Percentiles rank a stretch among this genome's conserved stretches.
Evolutionary conservation across 192 early-diverging fungal species (phyloP).

Genomic region (Backusella liffmaniae): DNA sequence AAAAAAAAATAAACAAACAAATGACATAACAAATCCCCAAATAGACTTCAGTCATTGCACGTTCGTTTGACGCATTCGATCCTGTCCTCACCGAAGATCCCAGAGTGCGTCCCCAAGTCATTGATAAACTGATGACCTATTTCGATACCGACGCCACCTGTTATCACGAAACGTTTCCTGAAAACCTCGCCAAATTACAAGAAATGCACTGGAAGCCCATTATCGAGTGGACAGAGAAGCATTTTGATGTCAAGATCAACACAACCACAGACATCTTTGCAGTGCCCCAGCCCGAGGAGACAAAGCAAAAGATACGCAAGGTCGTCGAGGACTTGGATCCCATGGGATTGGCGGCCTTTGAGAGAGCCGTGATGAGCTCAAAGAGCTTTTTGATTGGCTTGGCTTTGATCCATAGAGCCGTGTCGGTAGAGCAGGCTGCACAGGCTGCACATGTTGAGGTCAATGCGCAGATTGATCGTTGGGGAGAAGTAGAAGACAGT

Average conservation of each 20-base stretch:
- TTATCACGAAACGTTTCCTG: conserved; percentile 80
- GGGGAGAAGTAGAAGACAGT: conserved; percentile 91
- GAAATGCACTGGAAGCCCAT: conserved; percentile 77
- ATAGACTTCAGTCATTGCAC: conserved; percentile 85
- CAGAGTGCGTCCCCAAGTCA: conserved; percentile 56
- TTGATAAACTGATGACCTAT: conserved; percentile 77
- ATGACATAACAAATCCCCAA: not conserved
- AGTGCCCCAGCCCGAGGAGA: conserved; percentile 62
- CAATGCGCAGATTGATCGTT: conserved; percentile 80
- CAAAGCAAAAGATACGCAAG: conserved; percentile 53
- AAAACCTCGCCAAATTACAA: conserved; percentile 79
- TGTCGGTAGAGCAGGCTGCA: conserved; percentile 76
- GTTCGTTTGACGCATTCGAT: conserved; percentile 76
- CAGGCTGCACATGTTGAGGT: conserved; percentile 83
- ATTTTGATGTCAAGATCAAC: conserved; percentile 67
- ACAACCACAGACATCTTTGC: conserved; percentile 72
- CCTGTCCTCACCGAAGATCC: conserved; percentile 40
- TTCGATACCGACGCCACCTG: conserved; percentile 89
- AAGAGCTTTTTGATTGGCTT: conserved; percentile 92
- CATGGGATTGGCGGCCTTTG: conserved; percentile 85
- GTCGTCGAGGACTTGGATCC: conserved; percentile 59
- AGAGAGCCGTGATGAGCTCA: conserved; percentile 77
- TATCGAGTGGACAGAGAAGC: conserved; percentile 67
- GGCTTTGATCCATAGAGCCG: conserved; percentile 74
- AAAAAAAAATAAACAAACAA: not conserved